These are phyloP conservation scores for Hanseniaspora meyeri DNA, from an alignment of 805 yeast species.

Conservation along the genomic window DNA sequence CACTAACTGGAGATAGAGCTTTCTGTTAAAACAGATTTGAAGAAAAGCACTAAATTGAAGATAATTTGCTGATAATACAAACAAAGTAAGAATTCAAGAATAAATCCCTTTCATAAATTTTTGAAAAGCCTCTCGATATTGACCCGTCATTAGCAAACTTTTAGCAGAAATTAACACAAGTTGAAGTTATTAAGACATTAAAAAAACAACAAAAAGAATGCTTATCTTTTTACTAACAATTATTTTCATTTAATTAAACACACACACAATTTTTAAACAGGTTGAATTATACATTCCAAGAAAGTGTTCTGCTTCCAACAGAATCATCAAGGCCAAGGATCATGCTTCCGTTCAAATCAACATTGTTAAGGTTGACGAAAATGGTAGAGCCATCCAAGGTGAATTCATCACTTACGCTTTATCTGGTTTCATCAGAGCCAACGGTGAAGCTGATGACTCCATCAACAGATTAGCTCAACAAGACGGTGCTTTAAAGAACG, in stretches of 20 bases:
- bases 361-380: constrained; percentile 95
- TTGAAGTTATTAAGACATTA: no score
- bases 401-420: constrained; percentile 89
- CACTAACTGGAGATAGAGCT: no score
- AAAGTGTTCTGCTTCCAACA: constrained; percentile 99
- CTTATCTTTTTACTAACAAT: background rate
- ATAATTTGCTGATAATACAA: no score
- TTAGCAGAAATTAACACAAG: no score
- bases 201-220: background rate
- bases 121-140: no score
- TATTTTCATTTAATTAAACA: background rate
- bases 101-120: no score
- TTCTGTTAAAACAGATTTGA: no score
- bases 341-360: constrained; percentile 98
- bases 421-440: constrained; percentile 92
- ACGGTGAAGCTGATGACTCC: constrained; percentile 99
- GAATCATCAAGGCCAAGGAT: constrained; percentile 99
- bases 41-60: no score
- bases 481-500: constrained; percentile 95
- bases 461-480: constrained; percentile 98
- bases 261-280: constrained; percentile 30
- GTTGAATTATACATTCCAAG: constrained; percentile 99
- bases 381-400: constrained; percentile 89
- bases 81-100: no score
- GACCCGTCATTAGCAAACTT: no score